Evolutionary conservation across 768 basidiomycete genomes (phyloP).

Genomic region (Mycena polygramma): DNA sequence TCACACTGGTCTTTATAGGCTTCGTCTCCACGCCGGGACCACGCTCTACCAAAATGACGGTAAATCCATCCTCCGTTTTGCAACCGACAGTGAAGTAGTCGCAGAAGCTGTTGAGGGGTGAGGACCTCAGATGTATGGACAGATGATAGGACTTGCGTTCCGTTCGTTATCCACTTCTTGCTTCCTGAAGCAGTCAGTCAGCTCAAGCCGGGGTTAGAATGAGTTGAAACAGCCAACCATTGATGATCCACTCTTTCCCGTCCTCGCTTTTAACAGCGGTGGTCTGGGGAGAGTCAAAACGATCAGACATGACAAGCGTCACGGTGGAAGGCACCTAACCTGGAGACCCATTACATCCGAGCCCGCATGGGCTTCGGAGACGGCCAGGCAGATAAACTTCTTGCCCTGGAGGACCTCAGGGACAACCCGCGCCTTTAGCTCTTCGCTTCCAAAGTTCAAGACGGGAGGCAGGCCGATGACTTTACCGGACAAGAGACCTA

Average conservation of each 20-base stretch:
- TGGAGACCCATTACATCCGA: conserved; percentile 84
- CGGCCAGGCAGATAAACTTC: conserved; percentile 89
- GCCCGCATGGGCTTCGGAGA: conserved; percentile 91
- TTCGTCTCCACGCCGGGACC: conserved; percentile 77
- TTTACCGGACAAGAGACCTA: conserved; percentile 77
- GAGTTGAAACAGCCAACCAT: conserved; percentile 54
- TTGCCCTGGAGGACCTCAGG: conserved; percentile 80
- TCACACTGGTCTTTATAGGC: conserved; percentile 66
- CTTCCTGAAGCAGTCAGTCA: conserved; percentile 52
- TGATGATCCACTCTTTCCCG: conserved; percentile 87
- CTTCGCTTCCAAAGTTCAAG: conserved; percentile 86
- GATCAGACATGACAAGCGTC: neutral
- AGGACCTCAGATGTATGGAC: conserved; percentile 14
- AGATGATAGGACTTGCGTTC: conserved; percentile 62
- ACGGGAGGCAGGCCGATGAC: conserved; percentile 92
- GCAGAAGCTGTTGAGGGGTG: conserved; percentile 52
- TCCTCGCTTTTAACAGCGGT: conserved; percentile 85
- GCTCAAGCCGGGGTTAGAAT: neutral
- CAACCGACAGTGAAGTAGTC: conserved; percentile 81
- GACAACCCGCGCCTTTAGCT: conserved; percentile 68
- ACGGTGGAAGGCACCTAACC: neutral
- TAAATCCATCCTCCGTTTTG: conserved; percentile 80
- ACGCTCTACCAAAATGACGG: conserved; percentile 84
- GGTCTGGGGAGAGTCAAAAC: conserved; percentile 61
- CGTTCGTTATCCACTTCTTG: conserved; percentile 92